Evolutionary conservation across 768 basidiomycete species (phyloP), one percentile per base, ranked within the genome.

Genomic region (Mycena metata): DNA sequence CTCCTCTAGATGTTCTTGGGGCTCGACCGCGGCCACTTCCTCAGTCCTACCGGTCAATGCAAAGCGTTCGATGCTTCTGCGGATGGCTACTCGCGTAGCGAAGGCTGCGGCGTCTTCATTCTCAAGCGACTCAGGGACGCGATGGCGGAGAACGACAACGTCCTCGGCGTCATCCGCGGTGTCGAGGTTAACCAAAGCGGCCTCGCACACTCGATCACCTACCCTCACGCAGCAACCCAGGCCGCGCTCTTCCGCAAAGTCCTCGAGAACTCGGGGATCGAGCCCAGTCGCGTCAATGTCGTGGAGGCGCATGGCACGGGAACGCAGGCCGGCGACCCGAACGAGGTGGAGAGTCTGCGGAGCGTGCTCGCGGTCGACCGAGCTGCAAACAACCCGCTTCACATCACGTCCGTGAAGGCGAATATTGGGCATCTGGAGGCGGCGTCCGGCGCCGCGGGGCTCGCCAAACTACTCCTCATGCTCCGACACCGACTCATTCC

Each of bases 241-340:
- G 78, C 81, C 8, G 71, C 76, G 15, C 85, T 94, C n/a, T 85
- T 92, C 69, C 74, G 75, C 43, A 81, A 78, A 4, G 76, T 91
- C 23, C 76, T 91, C 16, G 72, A 78, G 16, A 79, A 77, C 46
- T 79, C 89, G 19, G 82, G 83, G 5, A 73, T 91, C 13, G 75
- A 79, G 45, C 78, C 88, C 0, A 72, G 71, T 42, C 81, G 85
- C 3, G 79, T 94, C 59, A 87, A 84, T 67, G 85, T 92, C 24
- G 83, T 91, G 23, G 93, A 94, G 74, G 90, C 91, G 4, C 92
- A 94, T 75, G 92, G 91, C 1, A 91, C 92, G 1, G 93, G 89
- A 0, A 89, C 92, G 0, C 89, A 89, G 72, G 89, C 88, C 2
- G 92, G 92, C 10, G 92, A 93, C 76, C 84, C 87, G 1, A 83